phyloP scores from a whole-genome alignment of 768 basidiomycete genomes.

The Boletus edulis region DNA sequence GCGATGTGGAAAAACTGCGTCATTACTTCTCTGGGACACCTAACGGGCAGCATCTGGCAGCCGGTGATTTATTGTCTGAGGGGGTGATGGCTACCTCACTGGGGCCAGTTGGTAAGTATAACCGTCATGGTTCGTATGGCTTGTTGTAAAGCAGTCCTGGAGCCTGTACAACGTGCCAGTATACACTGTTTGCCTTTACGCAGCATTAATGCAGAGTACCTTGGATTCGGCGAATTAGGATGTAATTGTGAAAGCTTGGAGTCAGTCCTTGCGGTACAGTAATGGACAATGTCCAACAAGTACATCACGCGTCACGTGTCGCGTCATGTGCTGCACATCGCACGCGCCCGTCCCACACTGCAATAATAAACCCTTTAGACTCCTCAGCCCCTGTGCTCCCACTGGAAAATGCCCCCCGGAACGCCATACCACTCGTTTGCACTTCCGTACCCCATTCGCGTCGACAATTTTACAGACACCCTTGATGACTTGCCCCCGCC shows the following conservation, averaged over 20 bases:
- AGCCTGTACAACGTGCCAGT: slow-evolving; percentile 4
- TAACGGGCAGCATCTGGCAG: slow-evolving; percentile 43
- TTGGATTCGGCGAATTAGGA: no score
- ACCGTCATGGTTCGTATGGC: slow-evolving; percentile 3
- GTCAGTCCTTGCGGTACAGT: no score
- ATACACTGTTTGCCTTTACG: no score
- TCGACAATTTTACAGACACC: slow-evolving; percentile 72
- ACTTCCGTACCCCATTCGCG: slow-evolving; percentile 77
- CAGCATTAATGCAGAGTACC: no score
- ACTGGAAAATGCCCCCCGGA: slow-evolving; percentile 61
- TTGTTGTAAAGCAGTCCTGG: slow-evolving; percentile 13
- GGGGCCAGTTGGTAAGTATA: slow-evolving; percentile 1
- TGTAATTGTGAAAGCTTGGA: no score
- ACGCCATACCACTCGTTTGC: slow-evolving; percentile 77
- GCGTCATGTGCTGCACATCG: no score
- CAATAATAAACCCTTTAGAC: no score
- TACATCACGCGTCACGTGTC: no score
- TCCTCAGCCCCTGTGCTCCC: slow-evolving; percentile 15
- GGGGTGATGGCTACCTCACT: slow-evolving; percentile 4
- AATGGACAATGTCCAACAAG: no score
- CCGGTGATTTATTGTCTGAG: slow-evolving; percentile 37
- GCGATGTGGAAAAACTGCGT: slow-evolving; percentile 32
- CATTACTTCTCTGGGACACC: slow-evolving; percentile 39
- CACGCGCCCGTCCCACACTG: no score
- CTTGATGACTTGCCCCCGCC: slow-evolving; percentile 34